Base-by-base conservation (phyloP, 345 rosid genomes). In the Theobroma cacao region DNA sequence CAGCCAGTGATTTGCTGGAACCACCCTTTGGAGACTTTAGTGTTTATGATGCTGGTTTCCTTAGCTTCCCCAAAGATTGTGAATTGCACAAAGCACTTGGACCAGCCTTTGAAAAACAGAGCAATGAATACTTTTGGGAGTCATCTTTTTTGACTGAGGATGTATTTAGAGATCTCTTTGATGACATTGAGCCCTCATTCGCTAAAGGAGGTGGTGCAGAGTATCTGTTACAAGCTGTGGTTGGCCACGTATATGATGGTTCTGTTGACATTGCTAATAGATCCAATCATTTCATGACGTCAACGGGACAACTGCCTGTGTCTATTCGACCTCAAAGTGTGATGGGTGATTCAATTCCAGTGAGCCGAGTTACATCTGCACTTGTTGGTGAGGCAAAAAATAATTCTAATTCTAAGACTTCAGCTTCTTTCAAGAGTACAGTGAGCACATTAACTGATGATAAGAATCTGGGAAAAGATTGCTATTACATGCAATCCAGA, bases 61-160 rank as follows among this genome's bases (percentile, higher is more conserved):
- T 80, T 73, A 75, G 72, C 72, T 87, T 88, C 63, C 89, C 88
- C 12, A 14, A 66, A 59, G 86, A 85, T 31, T 77, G 72, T 22
- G 88, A 91, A 80, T 83, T 88, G 47, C 86, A 84, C 66, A 76
- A 86, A 74, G 90, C 85, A 9, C 85, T 86, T 62, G 91, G 84
- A 78, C 76, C 86, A 45, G 71, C 74, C 18, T 79, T 78, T 43
- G 47, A 59, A 76, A 45, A 74, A 36, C 82, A 84, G 62, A 41
- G 62, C 14, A 50, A 15, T 56, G 89, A 85, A 31, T 80, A 79
- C 64, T 58, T 74, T 38, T 47, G 55, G 75, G 79, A 84, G 45
- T 66, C 82, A 17, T 80, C 63, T 31, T 62, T 81, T 71, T 62
- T 4, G 75, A 15, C 26, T 28, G 76, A 81, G 58, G 83, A 81